Base-by-base conservation (phyloP, 345 rosid genomes). In the Arabidopsis suecica region DNA sequence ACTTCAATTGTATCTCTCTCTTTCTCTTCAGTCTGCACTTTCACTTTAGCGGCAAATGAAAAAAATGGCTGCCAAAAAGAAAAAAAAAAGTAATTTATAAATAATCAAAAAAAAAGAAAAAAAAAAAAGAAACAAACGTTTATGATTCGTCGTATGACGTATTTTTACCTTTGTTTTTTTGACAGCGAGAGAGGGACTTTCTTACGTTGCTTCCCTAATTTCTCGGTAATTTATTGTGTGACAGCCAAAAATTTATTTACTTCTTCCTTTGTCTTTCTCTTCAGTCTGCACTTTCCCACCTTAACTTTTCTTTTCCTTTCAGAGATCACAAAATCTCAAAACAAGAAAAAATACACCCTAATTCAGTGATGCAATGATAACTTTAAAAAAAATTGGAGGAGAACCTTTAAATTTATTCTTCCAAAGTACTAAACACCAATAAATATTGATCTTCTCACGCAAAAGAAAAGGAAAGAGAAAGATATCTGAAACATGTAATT, bases 401-500 rank as follows among this genome's bases (percentile, higher is more conserved):
- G 59, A 55, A 55, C 18, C 38, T 5, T 30, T 30, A 3, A 14
- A 14, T 30, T 32, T n/a, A 3, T 7, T 14, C 20, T 32, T 56
- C 23, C 61, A 33, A 57, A 44, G 8, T 14, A 33, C 13, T 16
- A 28, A 58, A 34, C 25, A 12, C 48, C 47, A 42, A 42, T 41
- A 42, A 44, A 5, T 14, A 45, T 5, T 14, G 48, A 44, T 44
- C 48, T 40, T 44, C 18, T 44, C 16, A 7, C 18, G 58, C 33
- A 69, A 11, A 64, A 14, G 5, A 33, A 3, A 28, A 3, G 0
- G 32, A 25, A 2, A 28, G 32, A 22, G 7, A 68, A 53, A 51
- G 6, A 68, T 37, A 16, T 42, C 53, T 40, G 40, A 55, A 41
- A 40, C 73, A 68, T 55, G 53, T 50, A 62, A 53, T 47, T 61